Evolutionary conservation across 768 basidiomycete genomes (phyloP).

Genomic region (Termitomyces heimii): DNA sequence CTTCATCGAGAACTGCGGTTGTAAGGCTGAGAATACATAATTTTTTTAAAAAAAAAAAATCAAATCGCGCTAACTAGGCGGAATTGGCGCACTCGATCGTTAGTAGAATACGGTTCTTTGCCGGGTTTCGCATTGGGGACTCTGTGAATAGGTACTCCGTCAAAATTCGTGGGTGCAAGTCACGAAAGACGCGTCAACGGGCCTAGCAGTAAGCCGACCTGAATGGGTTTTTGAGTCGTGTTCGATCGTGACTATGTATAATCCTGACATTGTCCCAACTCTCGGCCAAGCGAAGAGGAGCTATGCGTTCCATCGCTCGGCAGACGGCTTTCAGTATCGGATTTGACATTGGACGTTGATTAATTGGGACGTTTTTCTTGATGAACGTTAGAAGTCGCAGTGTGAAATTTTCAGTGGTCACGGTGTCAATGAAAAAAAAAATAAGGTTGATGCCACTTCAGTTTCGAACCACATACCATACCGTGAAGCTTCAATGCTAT

Average conservation of each 20-base stretch:
- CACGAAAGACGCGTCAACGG: constrained; percentile 13
- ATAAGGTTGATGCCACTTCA: not conserved
- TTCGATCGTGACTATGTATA: not conserved
- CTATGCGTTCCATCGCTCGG: constrained; percentile 76
- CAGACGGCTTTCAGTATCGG: constrained; percentile 46
- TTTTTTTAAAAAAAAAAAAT: too few relatives aligned
- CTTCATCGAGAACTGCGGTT: constrained; percentile 62
- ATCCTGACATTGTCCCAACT: constrained; percentile 88
- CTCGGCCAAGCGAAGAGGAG: constrained; percentile 81
- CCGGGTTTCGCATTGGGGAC: constrained; percentile 43
- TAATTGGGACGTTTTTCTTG: not conserved
- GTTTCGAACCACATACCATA: not conserved
- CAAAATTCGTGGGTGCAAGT: not conserved
- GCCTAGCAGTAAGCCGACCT: constrained; percentile 79
- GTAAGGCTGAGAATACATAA: constrained; percentile 50
- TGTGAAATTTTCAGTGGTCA: not conserved
- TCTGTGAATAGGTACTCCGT: constrained; percentile 27
- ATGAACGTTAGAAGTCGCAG: not conserved
- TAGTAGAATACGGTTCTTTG: constrained; percentile 47
- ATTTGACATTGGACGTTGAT: constrained; percentile 22
- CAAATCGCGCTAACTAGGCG: not conserved
- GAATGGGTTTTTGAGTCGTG: not conserved
- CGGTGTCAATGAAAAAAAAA: not conserved
- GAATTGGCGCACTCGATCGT: constrained; percentile 58
- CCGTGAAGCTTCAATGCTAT: not conserved